Percentiles rank a stretch among this genome's conserved stretches.
Evolutionary conservation across 805 yeast species (phyloP).

Genomic region (Kuraishia borneana): DNA sequence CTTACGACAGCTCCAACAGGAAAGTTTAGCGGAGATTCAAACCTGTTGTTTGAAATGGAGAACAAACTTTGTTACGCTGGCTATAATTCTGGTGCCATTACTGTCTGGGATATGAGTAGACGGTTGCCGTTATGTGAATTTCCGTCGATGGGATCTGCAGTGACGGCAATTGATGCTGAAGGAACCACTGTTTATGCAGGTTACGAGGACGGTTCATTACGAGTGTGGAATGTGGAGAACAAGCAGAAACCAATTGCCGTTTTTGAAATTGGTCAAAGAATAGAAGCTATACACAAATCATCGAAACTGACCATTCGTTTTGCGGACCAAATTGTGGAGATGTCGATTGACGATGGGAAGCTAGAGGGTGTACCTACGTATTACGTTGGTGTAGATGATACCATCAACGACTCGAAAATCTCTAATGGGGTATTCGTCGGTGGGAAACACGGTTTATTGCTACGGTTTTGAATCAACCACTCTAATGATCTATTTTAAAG

Average conservation of each 20-base stretch:
- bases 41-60: slow-evolving; percentile 36
- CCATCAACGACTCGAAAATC: slow-evolving; percentile 1
- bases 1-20: slow-evolving; percentile 3
- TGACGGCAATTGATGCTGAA: slow-evolving; percentile 5
- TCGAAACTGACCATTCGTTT: no score
- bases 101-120: slow-evolving; percentile 29
- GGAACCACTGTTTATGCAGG: slow-evolving; percentile 8
- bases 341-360: no score
- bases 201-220: slow-evolving; percentile 8
- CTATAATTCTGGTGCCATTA: slow-evolving; percentile 25
- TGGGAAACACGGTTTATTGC: slow-evolving; percentile 3
- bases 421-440: neutral
- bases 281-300: no score
- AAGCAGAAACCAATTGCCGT: no score
- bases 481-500: no score
- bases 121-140: slow-evolving; percentile 12
- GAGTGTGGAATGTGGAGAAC: slow-evolving; percentile 4
- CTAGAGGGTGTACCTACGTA: no score
- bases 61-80: slow-evolving; percentile 34
- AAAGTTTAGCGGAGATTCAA: neutral
- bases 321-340: no score
- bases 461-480: neutral
- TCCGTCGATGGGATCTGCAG: slow-evolving; percentile 5
- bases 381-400: slow-evolving; percentile 3
- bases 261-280: no score